phyloP scores from a whole-genome alignment of 2,329 filamentous ascomycete species.

The Colletotrichum filicis region DNA sequence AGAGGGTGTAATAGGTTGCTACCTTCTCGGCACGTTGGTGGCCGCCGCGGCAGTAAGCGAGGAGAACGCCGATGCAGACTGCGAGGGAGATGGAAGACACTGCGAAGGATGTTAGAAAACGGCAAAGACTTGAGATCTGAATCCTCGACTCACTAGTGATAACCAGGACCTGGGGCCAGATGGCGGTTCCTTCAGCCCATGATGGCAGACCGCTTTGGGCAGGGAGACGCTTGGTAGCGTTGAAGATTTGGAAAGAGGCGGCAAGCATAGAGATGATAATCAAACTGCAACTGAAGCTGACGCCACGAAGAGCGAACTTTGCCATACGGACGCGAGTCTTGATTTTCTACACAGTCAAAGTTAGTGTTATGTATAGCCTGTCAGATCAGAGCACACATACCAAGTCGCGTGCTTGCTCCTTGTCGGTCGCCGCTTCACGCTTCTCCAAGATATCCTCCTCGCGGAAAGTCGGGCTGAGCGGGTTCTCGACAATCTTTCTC shows the following conservation, averaged over 20 bases:
- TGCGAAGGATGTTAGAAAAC: neutral
- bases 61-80: slow-evolving; percentile 83
- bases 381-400: slow-evolving; percentile 65
- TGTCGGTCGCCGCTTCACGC: slow-evolving; percentile 82
- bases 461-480: slow-evolving; percentile 89
- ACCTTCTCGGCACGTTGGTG: slow-evolving; percentile 92
- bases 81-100: slow-evolving; percentile 84
- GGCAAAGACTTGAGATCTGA: neutral
- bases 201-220: slow-evolving; percentile 82
- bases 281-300: slow-evolving; percentile 96
- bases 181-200: slow-evolving; percentile 83
- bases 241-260: slow-evolving; percentile 92
- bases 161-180: slow-evolving; percentile 91
- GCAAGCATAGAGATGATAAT: slow-evolving; percentile 93
- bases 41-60: slow-evolving; percentile 88
- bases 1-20: slow-evolving; percentile 93
- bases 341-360: slow-evolving; percentile 73
- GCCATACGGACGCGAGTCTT: slow-evolving; percentile 92
- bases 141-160: slow-evolving; percentile 55
- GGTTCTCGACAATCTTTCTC: slow-evolving; percentile 73
- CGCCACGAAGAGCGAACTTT: slow-evolving; percentile 92
- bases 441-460: slow-evolving; percentile 91
- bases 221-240: slow-evolving; percentile 81
- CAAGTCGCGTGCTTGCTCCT: slow-evolving; percentile 87
- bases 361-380: slow-evolving; percentile 37